These are phyloP conservation scores for Zymoseptoria passerinii DNA, from an alignment of 2,329 filamentous ascomycete genomes.

Conservation along the genomic window DNA sequence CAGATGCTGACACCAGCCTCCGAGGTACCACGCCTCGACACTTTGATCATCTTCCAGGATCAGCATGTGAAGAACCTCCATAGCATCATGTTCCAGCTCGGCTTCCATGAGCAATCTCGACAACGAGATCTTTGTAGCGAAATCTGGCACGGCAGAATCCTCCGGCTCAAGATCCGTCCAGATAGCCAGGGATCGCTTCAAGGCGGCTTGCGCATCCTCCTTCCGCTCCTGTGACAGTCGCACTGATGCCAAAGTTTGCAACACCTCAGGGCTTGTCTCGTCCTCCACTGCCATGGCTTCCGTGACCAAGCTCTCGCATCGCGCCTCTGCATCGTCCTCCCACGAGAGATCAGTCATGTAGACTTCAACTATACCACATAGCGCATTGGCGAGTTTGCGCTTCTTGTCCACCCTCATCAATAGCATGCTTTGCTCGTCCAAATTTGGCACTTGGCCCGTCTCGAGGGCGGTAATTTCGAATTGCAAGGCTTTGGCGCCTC, in stretches of 20 bases:
- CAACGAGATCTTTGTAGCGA: conserved; percentile 75
- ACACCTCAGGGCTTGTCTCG: conserved; percentile 66
- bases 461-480: conserved; percentile 59
- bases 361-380: conserved; percentile 90
- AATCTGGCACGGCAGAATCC: conserved; percentile 70
- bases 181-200: conserved; percentile 68
- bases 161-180: conserved; percentile 74
- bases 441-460: conserved; percentile 31
- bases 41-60: conserved; percentile 86
- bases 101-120: conserved; percentile 83
- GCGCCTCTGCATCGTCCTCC: conserved; percentile 82
- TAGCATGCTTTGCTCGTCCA: conserved; percentile 29
- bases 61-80: conserved; percentile 75
- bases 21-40: conserved; percentile 94
- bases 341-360: conserved; percentile 83
- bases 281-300: conserved; percentile 83
- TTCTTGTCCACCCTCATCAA: conserved; percentile 59
- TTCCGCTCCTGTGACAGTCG: conserved; percentile 76
- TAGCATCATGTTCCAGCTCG: conserved; percentile 73
- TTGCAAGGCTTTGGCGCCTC: conserved; percentile 64
- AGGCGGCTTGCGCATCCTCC: conserved; percentile 71
- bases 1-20: conserved; percentile 85
- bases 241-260: conserved; percentile 91
- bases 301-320: conserved; percentile 81
- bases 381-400: conserved; percentile 74